Evolutionary conservation across 1,284 basidiomycete species (phyloP).

Genomic region (Cutaneotrichosporon curvatum): DNA sequence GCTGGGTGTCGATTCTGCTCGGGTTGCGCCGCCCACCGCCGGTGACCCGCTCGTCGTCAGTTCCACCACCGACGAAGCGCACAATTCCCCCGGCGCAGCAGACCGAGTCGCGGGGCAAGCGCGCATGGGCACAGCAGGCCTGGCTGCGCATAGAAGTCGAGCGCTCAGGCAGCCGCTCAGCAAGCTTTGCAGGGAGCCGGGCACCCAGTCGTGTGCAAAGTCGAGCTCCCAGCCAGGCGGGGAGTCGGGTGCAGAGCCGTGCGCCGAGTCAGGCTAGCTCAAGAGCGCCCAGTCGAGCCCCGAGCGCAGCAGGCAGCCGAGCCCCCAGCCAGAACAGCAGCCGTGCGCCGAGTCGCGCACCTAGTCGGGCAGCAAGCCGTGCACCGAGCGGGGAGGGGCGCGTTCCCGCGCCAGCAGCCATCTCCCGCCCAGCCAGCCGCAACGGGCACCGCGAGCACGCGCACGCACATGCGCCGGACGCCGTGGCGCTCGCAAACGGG

Average conservation of each 20-base stretch:
- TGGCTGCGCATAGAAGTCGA: constrained; percentile 18
- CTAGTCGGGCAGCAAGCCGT: background rate
- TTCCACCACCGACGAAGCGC: constrained; percentile 13
- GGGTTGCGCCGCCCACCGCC: constrained; percentile 11
- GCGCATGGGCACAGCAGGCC: constrained; percentile 15
- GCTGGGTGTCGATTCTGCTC: constrained; percentile 17
- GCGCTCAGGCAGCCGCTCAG: background rate
- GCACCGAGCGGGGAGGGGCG: background rate
- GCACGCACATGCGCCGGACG: too few species aligned
- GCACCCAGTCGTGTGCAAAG: background rate
- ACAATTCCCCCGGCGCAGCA: background rate
- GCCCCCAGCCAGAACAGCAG: background rate
- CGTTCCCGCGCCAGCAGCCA: too few species aligned
- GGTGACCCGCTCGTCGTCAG: constrained; percentile 16
- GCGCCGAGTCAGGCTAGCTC: background rate
- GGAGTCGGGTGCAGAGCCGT: background rate
- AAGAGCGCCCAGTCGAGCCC: background rate
- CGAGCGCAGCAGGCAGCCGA: background rate
- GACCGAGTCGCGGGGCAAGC: constrained; percentile 9
- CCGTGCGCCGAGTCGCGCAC: background rate
- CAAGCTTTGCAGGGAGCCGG: constrained; percentile 3
- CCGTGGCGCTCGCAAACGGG: too few species aligned
- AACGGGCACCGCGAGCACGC: too few species aligned
- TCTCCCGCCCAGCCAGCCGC: background rate
- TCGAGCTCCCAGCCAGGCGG: background rate